Conservation (phyloP, 139 green algal species). For the Closterium sp. region DNA sequence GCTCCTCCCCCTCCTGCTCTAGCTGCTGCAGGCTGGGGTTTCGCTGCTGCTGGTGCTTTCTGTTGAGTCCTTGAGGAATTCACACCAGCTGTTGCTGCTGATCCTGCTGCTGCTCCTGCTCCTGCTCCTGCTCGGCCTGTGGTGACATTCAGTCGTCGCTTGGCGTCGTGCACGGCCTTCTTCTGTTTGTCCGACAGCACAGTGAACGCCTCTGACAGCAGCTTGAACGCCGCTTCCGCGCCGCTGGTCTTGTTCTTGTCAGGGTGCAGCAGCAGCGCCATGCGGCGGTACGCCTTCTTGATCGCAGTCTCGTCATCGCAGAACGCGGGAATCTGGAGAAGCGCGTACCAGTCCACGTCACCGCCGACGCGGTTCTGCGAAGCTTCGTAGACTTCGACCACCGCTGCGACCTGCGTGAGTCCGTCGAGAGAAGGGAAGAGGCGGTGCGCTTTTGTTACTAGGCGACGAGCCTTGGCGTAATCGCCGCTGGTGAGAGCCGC, state of each 20-base stretch:
- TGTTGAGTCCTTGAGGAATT: background rate
- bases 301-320: slow-evolving; percentile 26
- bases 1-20: background rate
- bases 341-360: slow-evolving; percentile 42
- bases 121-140: background rate
- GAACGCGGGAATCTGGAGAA: slow-evolving; percentile 21
- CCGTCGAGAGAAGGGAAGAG: slow-evolving; percentile 35
- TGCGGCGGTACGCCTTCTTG: slow-evolving; percentile 46
- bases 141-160: background rate
- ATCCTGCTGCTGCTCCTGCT: no score
- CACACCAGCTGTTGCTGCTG: background rate
- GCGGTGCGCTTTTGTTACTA: slow-evolving; percentile 14
- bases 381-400: slow-evolving; percentile 25
- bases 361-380: slow-evolving; percentile 5
- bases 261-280: slow-evolving; percentile 44
- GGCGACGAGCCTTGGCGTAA: slow-evolving; percentile 1
- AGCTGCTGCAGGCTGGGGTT: background rate
- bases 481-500: slow-evolving; percentile 23
- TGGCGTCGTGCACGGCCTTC: slow-evolving; percentile 28
- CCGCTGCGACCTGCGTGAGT: slow-evolving; percentile 11
- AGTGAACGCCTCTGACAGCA: slow-evolving; percentile 27
- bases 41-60: background rate
- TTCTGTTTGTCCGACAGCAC: slow-evolving; percentile 34
- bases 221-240: slow-evolving; percentile 45
- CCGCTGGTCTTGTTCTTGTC: slow-evolving; percentile 48